Evolutionary conservation across 805 yeast genomes (phyloP), one percentile per base, ranked within the genome.

Genomic region (Brettanomyces naardenensis): DNA sequence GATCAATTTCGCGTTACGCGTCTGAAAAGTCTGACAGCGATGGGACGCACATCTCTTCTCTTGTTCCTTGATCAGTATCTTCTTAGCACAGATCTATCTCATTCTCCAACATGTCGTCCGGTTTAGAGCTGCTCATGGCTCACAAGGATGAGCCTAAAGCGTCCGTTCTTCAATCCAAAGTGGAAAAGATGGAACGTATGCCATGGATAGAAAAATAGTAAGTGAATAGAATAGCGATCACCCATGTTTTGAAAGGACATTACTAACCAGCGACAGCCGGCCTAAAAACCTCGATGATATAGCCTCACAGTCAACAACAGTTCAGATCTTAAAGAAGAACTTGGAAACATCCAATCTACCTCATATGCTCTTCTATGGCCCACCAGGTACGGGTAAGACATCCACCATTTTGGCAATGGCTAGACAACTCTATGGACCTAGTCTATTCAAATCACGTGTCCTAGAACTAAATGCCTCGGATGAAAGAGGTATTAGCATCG

Each of bases 131-230:
- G 6, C 32, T 48, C 26, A 44, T 48, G 50, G 42, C 39, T 5
- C 27, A 35, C 26, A 18, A 19, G 25, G 36, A 31, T 6, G 47
- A 42, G 2, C 46, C 52, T 3, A 42, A 43, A 28, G 37, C 42
- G 10, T 39, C 44, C 6, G 30, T 58, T 20, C 36, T 42, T 15
- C 49, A 43, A 38, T 37, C 44, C 19, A 42, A 23, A 9, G 44
- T 44, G 38, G 74, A 71, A 37, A 55, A 61, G 40, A 53, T 64
- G 13, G 71, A 71, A 33, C 71, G 73, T 51, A 73, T 76, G 52
- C 96, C 96, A 3, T 87, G 96, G 96, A 95, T 88, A 17, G 96
- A 87, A 56, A 87, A 87, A 68, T 84, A 84, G 73, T 69, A 50
- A 36, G 71, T 58, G 31, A 9, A n/a, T n/a, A n/a, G n/a, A n/a